Evolutionary conservation across 2,329 filamentous ascomycete species (phyloP), one percentile per base, ranked within the genome.

Genomic region (Chaetomium sp.): DNA sequence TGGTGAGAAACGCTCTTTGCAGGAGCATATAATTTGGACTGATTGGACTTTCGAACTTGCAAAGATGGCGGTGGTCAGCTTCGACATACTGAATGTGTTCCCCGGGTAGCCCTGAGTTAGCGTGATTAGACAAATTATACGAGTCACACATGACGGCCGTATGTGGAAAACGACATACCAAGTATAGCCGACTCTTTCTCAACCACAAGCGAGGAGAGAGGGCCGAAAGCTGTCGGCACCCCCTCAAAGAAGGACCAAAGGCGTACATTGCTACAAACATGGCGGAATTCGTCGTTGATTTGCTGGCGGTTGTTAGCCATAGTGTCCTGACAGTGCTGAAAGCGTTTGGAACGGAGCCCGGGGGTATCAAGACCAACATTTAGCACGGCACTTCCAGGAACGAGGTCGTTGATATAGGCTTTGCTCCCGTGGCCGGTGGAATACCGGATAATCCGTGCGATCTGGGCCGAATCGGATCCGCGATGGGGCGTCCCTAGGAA

Each of bases 201-300:
- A 5, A 75, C 73, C 13, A 75, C 66, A 7, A 70, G 47, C 12
- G 53, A 23, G 6, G 53, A 56, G 9, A 56, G 10, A 9, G 31
- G 53, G 10, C 69, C 69, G 33, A 70, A 62, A 10, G 42, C 66
- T 8, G 66, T 73, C 19, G 64, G 57, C 13, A 63, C 21, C 25
- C 67, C 70, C 51, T 75, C 73, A 45, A 69, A 74, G 60, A 73
- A 74, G 8, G 73, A 74, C 56, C 63, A 70, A 2, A 75, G 53
- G 13, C 60, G 49, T 4, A 75, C 9, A 4, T 69, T 62, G 21
- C 67, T 57, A 23, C 61, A 69, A 23, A 66, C 57, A 47, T 71
- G 68, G 6, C 72, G 70, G 45, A 75, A 75, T n/a, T 72, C 67
- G 29, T 74, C 72, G 50, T 75, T 75, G 21, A 74, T 74, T 27